Evolutionary conservation across 108 stramenopile species (phyloP), one percentile per base, ranked within the genome.

Genomic region (Skeletonema potamos): DNA sequence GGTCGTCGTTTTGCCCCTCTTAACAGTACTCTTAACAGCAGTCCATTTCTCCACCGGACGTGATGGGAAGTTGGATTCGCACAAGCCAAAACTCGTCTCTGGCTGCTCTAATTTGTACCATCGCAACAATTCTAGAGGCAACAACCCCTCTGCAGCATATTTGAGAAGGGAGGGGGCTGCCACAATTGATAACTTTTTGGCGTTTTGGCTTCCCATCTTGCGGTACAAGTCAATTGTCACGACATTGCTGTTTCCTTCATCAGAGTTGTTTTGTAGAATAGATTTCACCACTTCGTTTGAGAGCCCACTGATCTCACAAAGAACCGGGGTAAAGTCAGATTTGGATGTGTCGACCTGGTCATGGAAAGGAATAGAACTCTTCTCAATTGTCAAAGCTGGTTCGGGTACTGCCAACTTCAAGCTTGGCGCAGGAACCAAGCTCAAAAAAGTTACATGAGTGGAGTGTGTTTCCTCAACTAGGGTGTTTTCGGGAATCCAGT

Each of bases 401-500:
- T 17, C 30, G 11, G 69, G 74, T 6, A 84, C 79, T 41, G 58
- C 58, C 18, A 83, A 22, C 28, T 65, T 74, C 63, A 83, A 20
- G 2, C 74, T 66, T 26, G 67, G 73, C 8, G 68, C 55, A 32
- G 51, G 15, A 20, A 56, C 44, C 83, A 79, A 84, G 34, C 66
- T 64, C 27, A 72, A 33, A 32, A 84, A 84, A 6, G 41, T 76
- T 7, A 70, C 83, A 39, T 76, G 51, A 2, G 83, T 84, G 15
- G 54, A 58, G 2, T 68, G 37, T 15, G 55, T 58, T n/a, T 30
- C 30, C 36, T 68, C 64, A 1, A 69, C 67, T 5, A 79, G 34
- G 26, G 77, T 66, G 61, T 79, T 79, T 67, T 79, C 77, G 32
- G 77, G 77, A 9, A 79, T 74, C 77, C 77, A 79, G 32, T 79